phyloP scores from a whole-genome alignment of 2,329 filamentous ascomycete genomes.

The Plenodomus biglobosus region DNA sequence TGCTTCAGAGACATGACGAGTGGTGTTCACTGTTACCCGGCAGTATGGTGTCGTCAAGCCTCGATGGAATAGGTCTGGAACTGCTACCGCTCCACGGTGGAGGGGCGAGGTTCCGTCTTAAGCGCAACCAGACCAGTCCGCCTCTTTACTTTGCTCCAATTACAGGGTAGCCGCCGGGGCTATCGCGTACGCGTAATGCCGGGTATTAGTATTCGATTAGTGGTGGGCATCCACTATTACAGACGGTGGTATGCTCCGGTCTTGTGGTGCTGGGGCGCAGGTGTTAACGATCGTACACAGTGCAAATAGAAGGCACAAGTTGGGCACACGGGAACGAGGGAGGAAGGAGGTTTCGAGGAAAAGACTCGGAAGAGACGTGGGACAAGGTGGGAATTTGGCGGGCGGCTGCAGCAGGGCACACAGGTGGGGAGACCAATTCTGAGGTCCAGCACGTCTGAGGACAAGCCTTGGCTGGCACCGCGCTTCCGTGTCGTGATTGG shows the following conservation, averaged over 20 bases:
- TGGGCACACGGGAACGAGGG: conserved; percentile 20
- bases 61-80: conserved; percentile 25
- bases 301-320: conserved; percentile 27
- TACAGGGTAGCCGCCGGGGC: conserved; percentile 38
- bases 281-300: conserved; percentile 21
- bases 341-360: conserved; percentile 31
- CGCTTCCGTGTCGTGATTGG: conserved; percentile 33
- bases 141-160: conserved; percentile 13
- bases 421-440: conserved; percentile 43
- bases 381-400: conserved; percentile 35
- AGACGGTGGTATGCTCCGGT: conserved; percentile 6
- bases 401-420: conserved; percentile 40
- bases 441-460: conserved; percentile 41
- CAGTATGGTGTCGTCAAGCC: conserved; percentile 47
- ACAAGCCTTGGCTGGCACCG: conserved; percentile 34
- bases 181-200: conserved; percentile 15
- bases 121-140: conserved; percentile 19
- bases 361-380: conserved; percentile 32
- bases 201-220: conserved; percentile 15
- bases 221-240: conserved; percentile 17
- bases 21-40: conserved; percentile 40
- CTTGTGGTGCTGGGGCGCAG: conserved; percentile 6
- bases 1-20: conserved; percentile 55
- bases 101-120: conserved; percentile 24
- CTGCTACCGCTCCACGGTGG: conserved; percentile 33